Evolutionary conservation across 768 basidiomycete genomes (phyloP).

Genomic region (Mycena metata): DNA sequence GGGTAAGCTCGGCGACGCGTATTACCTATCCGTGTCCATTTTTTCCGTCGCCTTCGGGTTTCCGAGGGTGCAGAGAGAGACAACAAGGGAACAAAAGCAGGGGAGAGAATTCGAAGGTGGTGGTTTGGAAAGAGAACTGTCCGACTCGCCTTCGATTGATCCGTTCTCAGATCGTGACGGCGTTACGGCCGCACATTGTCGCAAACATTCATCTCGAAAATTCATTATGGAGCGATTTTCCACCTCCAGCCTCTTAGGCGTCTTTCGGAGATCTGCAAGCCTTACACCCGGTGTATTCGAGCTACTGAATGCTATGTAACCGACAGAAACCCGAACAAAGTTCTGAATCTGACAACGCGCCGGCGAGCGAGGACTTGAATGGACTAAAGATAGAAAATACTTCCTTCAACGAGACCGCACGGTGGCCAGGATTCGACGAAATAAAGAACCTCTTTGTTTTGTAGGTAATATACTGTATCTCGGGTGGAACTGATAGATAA

Average conservation of each 20-base stretch:
- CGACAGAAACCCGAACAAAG: not conserved
- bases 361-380: not conserved
- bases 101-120: too few species aligned
- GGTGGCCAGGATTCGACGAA: conserved; percentile 60
- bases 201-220: too few species aligned
- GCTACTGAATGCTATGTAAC: not conserved
- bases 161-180: too few species aligned
- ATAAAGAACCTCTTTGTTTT: conserved; percentile 66
- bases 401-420: conserved; percentile 6
- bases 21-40: too few species aligned
- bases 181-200: too few species aligned
- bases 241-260: not conserved
- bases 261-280: not conserved
- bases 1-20: too few species aligned
- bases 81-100: too few species aligned
- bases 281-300: not conserved
- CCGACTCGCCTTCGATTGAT: too few species aligned
- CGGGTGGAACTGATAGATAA: not conserved
- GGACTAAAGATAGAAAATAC: conserved; percentile 17
- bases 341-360: not conserved
- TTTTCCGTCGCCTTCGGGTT: too few species aligned
- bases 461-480: conserved; percentile 50
- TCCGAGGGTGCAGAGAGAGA: too few species aligned
- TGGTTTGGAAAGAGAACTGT: too few species aligned
- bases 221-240: conserved; percentile 8